Conservation (phyloP, 2,329 filamentous ascomycete genomes). For the Colletotrichum viniferum region DNA sequence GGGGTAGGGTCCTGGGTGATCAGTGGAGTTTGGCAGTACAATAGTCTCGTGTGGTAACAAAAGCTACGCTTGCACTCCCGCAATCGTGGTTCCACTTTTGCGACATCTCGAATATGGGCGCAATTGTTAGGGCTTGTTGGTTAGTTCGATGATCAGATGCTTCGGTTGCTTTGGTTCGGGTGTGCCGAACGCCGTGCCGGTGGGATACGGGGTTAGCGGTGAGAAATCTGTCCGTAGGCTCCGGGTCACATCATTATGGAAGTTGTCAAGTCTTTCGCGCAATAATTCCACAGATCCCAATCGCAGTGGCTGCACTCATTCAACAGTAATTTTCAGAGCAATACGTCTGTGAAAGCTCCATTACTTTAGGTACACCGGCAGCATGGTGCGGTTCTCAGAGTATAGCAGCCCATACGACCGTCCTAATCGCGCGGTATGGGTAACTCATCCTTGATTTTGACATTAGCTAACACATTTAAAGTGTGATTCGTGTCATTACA, state of each 20-base stretch:
- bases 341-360: too few relatives aligned
- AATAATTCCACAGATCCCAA: not conserved
- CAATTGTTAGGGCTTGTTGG: too few relatives aligned
- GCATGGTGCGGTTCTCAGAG: not conserved
- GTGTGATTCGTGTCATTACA: not conserved
- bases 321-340: accelerated
- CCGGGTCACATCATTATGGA: too few relatives aligned
- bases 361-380: too few relatives aligned
- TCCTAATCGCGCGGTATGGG: not conserved
- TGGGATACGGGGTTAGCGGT: not conserved
- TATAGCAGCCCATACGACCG: not conserved
- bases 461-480: not conserved
- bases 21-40: too few relatives aligned
- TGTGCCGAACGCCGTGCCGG: not conserved
- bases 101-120: too few relatives aligned
- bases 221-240: not conserved
- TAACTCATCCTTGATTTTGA: too few relatives aligned
- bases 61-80: too few relatives aligned
- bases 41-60: too few relatives aligned
- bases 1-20: too few relatives aligned
- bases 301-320: accelerated
- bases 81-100: too few relatives aligned
- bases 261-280: not conserved
- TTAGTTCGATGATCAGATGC: not conserved
- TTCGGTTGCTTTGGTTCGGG: not conserved